Conservation (phyloP, 495 filamentous ascomycete genomes). For the Xylaria castorea region DNA sequence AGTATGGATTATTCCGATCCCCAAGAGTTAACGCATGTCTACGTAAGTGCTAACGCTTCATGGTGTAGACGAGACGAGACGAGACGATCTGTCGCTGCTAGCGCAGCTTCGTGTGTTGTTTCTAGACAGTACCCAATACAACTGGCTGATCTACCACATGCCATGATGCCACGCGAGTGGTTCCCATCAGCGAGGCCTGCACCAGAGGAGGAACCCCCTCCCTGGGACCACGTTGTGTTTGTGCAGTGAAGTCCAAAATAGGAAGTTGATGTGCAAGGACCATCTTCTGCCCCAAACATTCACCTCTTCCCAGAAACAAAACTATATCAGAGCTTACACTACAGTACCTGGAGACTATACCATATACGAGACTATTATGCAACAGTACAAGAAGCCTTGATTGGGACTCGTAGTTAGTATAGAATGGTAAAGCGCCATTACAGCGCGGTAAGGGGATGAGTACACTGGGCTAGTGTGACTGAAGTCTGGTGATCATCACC, state of each 20-base stretch:
- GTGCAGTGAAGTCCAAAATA: constrained; percentile 9
- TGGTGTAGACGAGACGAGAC: constrained; percentile 5
- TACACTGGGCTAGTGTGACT: background rate
- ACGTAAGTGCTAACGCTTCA: background rate
- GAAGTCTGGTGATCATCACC: background rate
- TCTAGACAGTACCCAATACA: background rate
- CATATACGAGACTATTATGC: background rate
- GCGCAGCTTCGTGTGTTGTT: background rate
- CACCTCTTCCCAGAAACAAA: background rate
- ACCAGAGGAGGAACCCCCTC: constrained; percentile 2
- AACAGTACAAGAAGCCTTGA: background rate
- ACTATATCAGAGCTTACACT: background rate
- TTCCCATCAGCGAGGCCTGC: constrained; percentile 8
- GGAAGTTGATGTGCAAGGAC: constrained; percentile 8
- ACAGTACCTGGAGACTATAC: background rate
- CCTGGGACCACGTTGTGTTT: constrained; percentile 14
- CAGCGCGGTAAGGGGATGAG: background rate
- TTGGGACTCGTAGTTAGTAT: background rate
- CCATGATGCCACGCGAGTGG: constrained; percentile 16
- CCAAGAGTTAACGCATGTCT: background rate
- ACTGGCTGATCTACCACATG: constrained; percentile 17
- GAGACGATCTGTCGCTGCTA: background rate
- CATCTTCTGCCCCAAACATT: background rate
- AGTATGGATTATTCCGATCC: background rate
- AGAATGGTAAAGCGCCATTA: background rate